These are phyloP conservation scores for Pilaira anomala DNA, from an alignment of 192 early-diverging fungal species.

Conservation along the genomic window DNA sequence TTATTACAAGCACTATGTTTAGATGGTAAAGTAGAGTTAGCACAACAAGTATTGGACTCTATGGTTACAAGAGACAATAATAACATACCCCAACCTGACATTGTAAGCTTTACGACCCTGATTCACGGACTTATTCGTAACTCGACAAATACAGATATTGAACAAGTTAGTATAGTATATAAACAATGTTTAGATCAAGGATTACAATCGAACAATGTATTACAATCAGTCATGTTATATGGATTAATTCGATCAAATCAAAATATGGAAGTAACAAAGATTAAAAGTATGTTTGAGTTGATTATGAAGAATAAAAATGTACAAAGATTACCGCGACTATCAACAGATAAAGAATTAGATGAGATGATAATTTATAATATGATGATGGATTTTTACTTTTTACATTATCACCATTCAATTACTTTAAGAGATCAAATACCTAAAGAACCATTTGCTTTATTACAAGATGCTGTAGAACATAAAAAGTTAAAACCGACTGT, in stretches of 20 bases:
- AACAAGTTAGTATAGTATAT: conserved; percentile 4
- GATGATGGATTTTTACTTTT: conserved; percentile 33
- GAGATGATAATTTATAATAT: conserved; percentile 21
- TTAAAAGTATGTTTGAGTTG: conserved; percentile 10
- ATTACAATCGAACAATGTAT: conserved; percentile 6
- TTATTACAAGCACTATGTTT: conserved; percentile 16
- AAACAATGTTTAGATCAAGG: conserved; percentile 12
- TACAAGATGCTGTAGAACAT: conserved; percentile 9
- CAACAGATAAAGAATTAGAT: neutral
- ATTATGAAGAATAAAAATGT: conserved; percentile 10
- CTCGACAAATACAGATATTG: neutral
- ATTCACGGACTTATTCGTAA: conserved; percentile 27
- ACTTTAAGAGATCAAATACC: conserved; percentile 3
- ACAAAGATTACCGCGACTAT: neutral
- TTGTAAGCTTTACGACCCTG: conserved; percentile 26
- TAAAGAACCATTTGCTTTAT: conserved; percentile 11
- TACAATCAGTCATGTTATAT: conserved; percentile 25
- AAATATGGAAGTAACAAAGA: neutral
- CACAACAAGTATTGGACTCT: conserved; percentile 14
- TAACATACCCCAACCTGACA: conserved; percentile 23
- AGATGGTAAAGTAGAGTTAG: conserved; percentile 11
- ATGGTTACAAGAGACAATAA: conserved; percentile 16
- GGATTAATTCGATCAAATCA: conserved; percentile 21
- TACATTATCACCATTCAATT: conserved; percentile 14
- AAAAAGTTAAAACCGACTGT: conserved; percentile 1